Base-by-base conservation (phyloP, 352 stramenopile genomes). In the Phytophthora ramorum region DNA sequence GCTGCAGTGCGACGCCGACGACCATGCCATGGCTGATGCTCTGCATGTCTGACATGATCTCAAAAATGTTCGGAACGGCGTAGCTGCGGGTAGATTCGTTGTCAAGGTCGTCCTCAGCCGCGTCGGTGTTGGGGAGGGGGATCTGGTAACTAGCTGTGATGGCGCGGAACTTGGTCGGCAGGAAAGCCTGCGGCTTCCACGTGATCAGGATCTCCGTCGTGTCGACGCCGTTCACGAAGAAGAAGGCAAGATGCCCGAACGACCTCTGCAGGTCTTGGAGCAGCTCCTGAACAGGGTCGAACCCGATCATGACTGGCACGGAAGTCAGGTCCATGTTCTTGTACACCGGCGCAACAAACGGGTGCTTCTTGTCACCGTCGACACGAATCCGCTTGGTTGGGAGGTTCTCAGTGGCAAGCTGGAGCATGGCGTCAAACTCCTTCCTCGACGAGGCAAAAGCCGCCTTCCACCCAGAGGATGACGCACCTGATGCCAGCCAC, bases 311-410 rank as follows among this genome's bases (percentile, higher is more conserved):
- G 24, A 96, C 73, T 1, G 81, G 81, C 32, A 91, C 76, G 0
- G 71, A 55, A 8, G 83, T 80, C 32, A 91, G 65, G 56, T 90
- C 74, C 83, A 94, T 93, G 73, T 96, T 96, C 75, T 94, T 96
- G 79, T 94, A 96, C 58, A 93, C 84, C 4, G 86, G 74, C 22
- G 82, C 61, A 6, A 85, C 76, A 52, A 91, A 94, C 47, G 84
- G 71, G 17, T 88, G 80, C 56, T 89, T 92, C 69, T 89, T 92
- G 64, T 77, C 70, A 12, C 48, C 50, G 2, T 71, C 28, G 6
- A 71, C 62, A 13, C 70, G 63, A 62, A 91, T 87, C 45, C 79
- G 79, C 70, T 90, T 91, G 16, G 79, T 81, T 9, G 83, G 87
- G 44, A 92, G 52, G 26, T 80, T 84, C 2, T 86, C 78, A 0